Base-by-base conservation (phyloP, 441 rosid genomes). In the Bocquillonia castaneifolia region DNA sequence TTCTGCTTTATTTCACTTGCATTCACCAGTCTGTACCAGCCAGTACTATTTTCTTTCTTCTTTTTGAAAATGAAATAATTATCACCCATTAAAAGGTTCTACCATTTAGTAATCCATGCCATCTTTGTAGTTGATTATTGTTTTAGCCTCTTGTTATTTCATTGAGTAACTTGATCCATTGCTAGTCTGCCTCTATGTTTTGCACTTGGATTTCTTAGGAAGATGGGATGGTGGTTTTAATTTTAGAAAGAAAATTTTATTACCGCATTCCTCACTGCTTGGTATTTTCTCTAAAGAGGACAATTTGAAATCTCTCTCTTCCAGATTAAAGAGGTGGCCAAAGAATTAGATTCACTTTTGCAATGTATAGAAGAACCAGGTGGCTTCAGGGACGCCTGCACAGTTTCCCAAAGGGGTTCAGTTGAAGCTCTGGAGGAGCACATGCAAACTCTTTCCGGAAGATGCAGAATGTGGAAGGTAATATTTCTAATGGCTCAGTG, bases 361-460 rank as follows among this genome's bases (percentile, higher is more conserved):
- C 76, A 82, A 69, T 83, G 80, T 69, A 87, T 90, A 72, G 91
- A 88, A 83, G 87, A 72, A 82, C 74, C 83, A 28, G 99, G 96
- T 66, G 99, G 97, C 68, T 86, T 86, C 76, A 79, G 70, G 81
- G 97, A 94, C 79, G 86, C 87, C 64, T 89, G 97, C 80, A 86
- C 89, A 64, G 76, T 82, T 73, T 80, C 74, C 34, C 89, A 82
- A 77, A 85, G 78, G 80, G 71, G 73, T 77, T 74, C 84, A 67
- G 79, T 91, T 70, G 92, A 90, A 77, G 86, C 72, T 75, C 68
- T 91, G 80, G 97, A 90, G 78, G 79, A 82, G 66, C 87, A 84
- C 72, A 76, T 91, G 68, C 75, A 70, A 67, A 71, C 55, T 72
- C 85, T 89, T 73, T 86, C 89, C 74, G 79, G 78, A 54, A 85